These are phyloP conservation scores for Geranium brycei DNA, from an alignment of 345 rosid genomes.

Conservation along the genomic window DNA sequence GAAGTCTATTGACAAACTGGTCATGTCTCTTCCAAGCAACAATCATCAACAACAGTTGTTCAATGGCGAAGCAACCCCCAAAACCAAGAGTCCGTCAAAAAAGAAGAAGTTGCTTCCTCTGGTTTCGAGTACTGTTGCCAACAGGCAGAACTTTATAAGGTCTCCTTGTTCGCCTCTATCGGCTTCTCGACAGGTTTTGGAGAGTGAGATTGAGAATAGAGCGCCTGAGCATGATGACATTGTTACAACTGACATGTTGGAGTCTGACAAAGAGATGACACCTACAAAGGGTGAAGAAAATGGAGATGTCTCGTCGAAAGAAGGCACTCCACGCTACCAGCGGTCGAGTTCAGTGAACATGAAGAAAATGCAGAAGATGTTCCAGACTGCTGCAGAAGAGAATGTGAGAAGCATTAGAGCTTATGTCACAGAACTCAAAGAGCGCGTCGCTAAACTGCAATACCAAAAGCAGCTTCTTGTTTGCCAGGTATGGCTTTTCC, in stretches of 20 bases:
- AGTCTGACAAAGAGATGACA: conserved; percentile 57
- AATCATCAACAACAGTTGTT: conserved; percentile 15
- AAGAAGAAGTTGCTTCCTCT: conserved; percentile 78
- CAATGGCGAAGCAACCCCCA: conserved; percentile 40
- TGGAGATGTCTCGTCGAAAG: conserved; percentile 72
- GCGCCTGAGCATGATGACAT: conserved; percentile 53
- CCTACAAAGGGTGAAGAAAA: conserved; percentile 70
- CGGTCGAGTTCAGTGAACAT: conserved; percentile 87
- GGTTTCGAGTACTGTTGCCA: conserved; percentile 56
- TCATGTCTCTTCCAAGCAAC: conserved; percentile 85
- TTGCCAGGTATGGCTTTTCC: conserved; percentile 52
- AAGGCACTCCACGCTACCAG: conserved; percentile 57
- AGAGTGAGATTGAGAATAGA: conserved; percentile 63
- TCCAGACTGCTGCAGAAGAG: conserved; percentile 99
- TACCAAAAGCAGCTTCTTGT: conserved; percentile 99
- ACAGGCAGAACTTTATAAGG: conserved; percentile 55
- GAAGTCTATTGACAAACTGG: conserved; percentile 88
- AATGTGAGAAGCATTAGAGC: conserved; percentile 90
- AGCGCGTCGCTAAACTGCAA: conserved; percentile 92
- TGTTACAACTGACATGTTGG: conserved; percentile 26
- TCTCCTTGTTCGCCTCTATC: conserved; percentile 93
- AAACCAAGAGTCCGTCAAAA: conserved; percentile 58
- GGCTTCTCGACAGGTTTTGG: conserved; percentile 61
- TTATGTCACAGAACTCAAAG: conserved; percentile 86
- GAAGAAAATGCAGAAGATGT: conserved; percentile 99